Base-by-base conservation (phyloP, 306 rosid species). In the barrel medic (Medicago truncatula) region DNA sequence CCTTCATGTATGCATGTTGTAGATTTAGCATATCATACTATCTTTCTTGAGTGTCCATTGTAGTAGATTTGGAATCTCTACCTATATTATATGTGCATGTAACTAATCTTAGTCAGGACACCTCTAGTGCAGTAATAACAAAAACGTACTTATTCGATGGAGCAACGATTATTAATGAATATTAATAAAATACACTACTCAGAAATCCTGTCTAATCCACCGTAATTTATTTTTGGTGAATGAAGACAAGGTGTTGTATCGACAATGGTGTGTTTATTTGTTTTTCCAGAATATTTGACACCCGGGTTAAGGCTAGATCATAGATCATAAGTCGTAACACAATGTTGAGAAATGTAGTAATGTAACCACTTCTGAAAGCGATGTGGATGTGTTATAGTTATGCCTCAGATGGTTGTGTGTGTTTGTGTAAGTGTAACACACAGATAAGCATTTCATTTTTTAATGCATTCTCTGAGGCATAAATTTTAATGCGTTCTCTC, bases 101-200 rank as follows among this genome's bases (percentile, higher is more conserved):
- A 65, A 34, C 83, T 70, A 67, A 71, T 82, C 73, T 61, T 82
- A 76, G 76, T 72, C 68, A 61, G 78, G 54, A 72, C 74, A 54
- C 73, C 69, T 56, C 67, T 53, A 43, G 67, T 85, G 83, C 78
- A 70, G 38, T 71, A 69, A 31, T 56, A 76, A 39, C 18, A 5
- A 56, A 43, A 50, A 31, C 63, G 13, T 3, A 34, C 70, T 50
- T 70, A 7, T 52, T 64, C 49, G 41, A 34, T 65, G 28, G 39
- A 70, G 31, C 59, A 2, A 59, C 10, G 16, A 16, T 41, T 17
- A 59, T 60, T 62, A 60, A 14, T 66, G 54, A 36, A 4, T 13
- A 25, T 2, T 60, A 28, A 58, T 67, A 34, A 64, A 38, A 16
- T 28, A 6, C 47, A 52, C 28, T 56, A 17, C n/a, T 56, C 31